Evolutionary conservation across 768 basidiomycete genomes (phyloP), one percentile per base, ranked within the genome.

Genomic region (Tylopilus rubrobrunneus): DNA sequence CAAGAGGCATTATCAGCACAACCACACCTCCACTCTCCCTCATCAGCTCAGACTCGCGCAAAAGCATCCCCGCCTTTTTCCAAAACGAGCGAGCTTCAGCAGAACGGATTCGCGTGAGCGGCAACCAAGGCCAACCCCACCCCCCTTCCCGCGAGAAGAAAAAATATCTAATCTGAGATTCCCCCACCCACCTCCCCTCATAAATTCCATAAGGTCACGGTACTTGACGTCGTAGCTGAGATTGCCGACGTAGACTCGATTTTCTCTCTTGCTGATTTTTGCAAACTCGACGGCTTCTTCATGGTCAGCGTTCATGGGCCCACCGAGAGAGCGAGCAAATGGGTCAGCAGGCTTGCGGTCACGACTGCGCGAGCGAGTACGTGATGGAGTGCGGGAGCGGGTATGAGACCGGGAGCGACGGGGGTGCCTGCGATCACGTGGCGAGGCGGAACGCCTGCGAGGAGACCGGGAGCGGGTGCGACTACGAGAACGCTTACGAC

Each of bases 111-210:
- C 44, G 63, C 68, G 56, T 53, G 69, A 62, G 63, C 57, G 55
- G 63, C 65, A 63, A 58, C 65, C 69, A 60, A 49, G 33, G 56
- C 57, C 52, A 53, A 37, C 3, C 56, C 65, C 19, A 19, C 19
- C 62, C 66, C 66, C 68, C 52, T 53, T 67, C 65, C 60, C 71
- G 68, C 59, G 65, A 72, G 66, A 75, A 70, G 74, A 72, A 80
- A 83, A 76, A 85, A 71, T 60, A 53, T 71, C 71, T 72, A 73
- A 76, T 67, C 76, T 80, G 74, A 78, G 78, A 84, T 83, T 81
- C 86, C 84, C 83, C 84, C 76, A 94, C 95, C 88, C 91, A 97
- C 95, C 94, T 93, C 92, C 91, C 87, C 91, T 83, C 93, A 97
- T 96, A 72, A 97, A 98, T 85, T 98, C 93, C 84, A 95, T 93